Base-by-base conservation (phyloP, 768 basidiomycete species). In the Trichaptum fuscoviolaceum region DNA sequence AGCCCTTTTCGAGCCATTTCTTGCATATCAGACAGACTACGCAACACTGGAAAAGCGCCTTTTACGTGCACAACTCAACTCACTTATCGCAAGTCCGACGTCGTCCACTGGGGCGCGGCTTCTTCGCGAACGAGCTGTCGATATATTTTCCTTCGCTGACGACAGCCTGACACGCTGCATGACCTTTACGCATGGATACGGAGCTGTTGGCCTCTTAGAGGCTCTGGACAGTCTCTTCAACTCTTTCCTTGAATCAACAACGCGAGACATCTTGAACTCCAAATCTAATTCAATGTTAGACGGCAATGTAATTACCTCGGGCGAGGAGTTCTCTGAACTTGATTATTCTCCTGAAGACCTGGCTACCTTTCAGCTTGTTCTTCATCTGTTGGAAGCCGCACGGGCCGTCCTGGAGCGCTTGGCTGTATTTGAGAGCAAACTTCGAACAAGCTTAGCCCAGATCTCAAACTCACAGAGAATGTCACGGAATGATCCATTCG, bases 1-100 rank as follows among this genome's bases (percentile, higher is more conserved):
- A 65, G 89, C 91, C 63, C 80, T 99, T 18, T 97, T 95, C 74
- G 95, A 96, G 73, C 94, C 96, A 1, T 99, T 98, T 79, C 82
- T 96, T 26, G 92, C 96, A 71, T 90, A 90, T 68, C 96, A 99
- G 71, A 81, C 86, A 20, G 91, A 96, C 65, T 98, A 98, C 75
- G 85, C 85, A 0, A 78, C 82, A 0, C 80, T 97, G 35, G 97
- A 99, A 76, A 82, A 84, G 36, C 84, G 87, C 7, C 82, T 87
- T 63, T 78, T 99, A 65, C 84, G 87, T 27, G 82, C 86, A 61
- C 77, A 79, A 1, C 78, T 93, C 20, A 79, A 79, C n/a, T 77
- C 80, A 9, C 82, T 84, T 18, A 74, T 85, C 60, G 77, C 79
- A 24, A 20, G 24, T 10, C 76, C 69, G 58, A 82, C 83, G 57